Conservation (phyloP, 768 basidiomycete species). For the Gloeostereum incarnatum region DNA sequence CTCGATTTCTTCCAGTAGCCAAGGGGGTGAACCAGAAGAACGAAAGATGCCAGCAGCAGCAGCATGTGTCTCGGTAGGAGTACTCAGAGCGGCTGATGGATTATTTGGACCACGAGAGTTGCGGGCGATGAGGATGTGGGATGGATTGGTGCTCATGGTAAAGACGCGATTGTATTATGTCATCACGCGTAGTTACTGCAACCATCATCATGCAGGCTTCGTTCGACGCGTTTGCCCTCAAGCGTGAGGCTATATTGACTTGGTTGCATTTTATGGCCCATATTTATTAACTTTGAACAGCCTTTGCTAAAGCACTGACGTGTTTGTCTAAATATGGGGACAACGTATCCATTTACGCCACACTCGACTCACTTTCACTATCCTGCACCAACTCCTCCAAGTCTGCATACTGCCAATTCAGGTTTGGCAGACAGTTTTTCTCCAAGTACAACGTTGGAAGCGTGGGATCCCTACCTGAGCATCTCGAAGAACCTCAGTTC, state of each 20-base stretch:
- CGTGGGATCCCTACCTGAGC: conserved; percentile 14
- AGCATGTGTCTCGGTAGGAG: conserved; percentile 82
- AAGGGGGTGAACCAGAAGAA: conserved; percentile 70
- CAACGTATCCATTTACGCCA: conserved; percentile 63
- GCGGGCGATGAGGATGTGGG: conserved; percentile 83
- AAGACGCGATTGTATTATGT: neutral
- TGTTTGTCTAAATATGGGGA: conserved; percentile 82
- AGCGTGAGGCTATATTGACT: no score
- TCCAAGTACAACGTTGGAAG: conserved; percentile 44
- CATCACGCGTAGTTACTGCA: no score
- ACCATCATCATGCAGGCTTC: no score
- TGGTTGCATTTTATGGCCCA: no score
- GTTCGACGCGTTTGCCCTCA: no score
- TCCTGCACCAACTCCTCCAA: conserved; percentile 74
- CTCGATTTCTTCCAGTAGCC: conserved; percentile 72
- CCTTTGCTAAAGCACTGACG: conserved; percentile 62
- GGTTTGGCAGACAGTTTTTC: conserved; percentile 61
- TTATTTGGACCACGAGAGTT: conserved; percentile 71
- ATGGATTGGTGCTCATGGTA: conserved; percentile 63
- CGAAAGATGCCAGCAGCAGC: conserved; percentile 81
- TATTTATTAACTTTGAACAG: no score
- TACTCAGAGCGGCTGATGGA: conserved; percentile 72
- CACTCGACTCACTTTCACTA: conserved; percentile 47
- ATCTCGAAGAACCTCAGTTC: conserved; percentile 29
- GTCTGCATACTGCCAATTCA: conserved; percentile 77